Evolutionary conservation across 1,139 yeast genomes (phyloP), one percentile per base, ranked within the genome.

Genomic region (Candida dubliniensis): DNA sequence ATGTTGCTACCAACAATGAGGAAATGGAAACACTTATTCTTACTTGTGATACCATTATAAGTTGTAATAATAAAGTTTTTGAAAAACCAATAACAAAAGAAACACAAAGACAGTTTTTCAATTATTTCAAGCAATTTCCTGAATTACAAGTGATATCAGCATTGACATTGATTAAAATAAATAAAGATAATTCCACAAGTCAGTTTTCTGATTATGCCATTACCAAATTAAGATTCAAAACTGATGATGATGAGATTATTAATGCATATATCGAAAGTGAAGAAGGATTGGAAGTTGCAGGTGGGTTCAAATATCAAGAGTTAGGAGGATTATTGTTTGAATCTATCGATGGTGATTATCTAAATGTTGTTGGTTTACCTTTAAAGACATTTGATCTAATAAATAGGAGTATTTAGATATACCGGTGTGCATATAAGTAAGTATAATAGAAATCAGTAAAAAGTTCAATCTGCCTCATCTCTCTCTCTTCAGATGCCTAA

Each of bases 291-390:
- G 75, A 78, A 35, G 97, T 87, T 1, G 97, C 98, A 0, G 99
- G 97, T 7, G 99, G 99, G 1, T 90, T 89, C 66, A 84, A 84
- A 55, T 84, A 85, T 48, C 98, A 93, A 62, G 87, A 83, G 1
- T 59, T 60, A 13, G 91, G 93, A 0, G 84, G 87, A 3, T 57
- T 84, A 37, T 65, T 93, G 47, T 79, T 93, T 51, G 66, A 72
- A 33, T 63, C 67, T 13, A 77, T 90, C 12, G 71, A 72, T 2
- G 99, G 99, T 0, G 98, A 91, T 59, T 88, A 79, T 57, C 83
- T 76, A 62, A 91, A 89, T 59, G 87, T 89, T n/a, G 93, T 93
- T 8, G 99, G 99, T 0, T 66, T 93, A 46, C 98, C 99, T 0
- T 72, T 75, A 45, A 70, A 67, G 30, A 81, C 93, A 0, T 77